Evolutionary conservation across 2,329 filamentous ascomycete species (phyloP), one percentile per base, ranked within the genome.

Genomic region (Zymoseptoria brevis): DNA sequence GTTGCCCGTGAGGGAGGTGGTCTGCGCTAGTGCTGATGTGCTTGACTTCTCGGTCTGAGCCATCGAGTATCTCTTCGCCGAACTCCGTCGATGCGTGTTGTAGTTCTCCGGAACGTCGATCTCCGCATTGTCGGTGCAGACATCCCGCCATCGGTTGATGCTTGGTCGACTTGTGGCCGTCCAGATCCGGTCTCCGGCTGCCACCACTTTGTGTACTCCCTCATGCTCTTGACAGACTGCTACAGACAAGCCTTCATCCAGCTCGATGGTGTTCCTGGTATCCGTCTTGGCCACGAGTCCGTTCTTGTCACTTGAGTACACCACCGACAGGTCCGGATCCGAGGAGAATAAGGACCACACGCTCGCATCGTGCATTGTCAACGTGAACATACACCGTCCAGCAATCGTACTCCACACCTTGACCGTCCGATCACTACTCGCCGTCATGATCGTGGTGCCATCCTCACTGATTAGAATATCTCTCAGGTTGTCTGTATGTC

Each of bases 341-440:
- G 93, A 87, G 0, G 94, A 96, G 74, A 88, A 96, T 21, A 99
- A 80, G 1, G 90, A 95, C 94, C 94, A 99, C 21, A 99, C 90
- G 72, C 92, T 96, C 71, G 96, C 91, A 71, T 96, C 96, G 76
- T 99, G 94, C 94, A 99, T 99, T 57, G 92, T 96, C 67, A 99
- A 83, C 0, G 94, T 99, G 75, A 96, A 90, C 87, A 97, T 93
- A 80, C 94, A 99, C 67, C 94, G 83, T 57, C 94, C 94, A 21
- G 91, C 93, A 9, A 89, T 94, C 67, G 97, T 87, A 66, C 92
- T 96, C 94, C 94, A 99, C 59, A 97, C 85, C 77, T 99, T 99
- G 77, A 99, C 87, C 0, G 94, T 97, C 75, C 96, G 91, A 73
- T 99, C 94, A 1, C 93, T 93, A 67, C 92, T 96, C 13, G 90